phyloP scores from a whole-genome alignment of 2,329 filamentous ascomycete species.

The Westerdykella ornata region DNA sequence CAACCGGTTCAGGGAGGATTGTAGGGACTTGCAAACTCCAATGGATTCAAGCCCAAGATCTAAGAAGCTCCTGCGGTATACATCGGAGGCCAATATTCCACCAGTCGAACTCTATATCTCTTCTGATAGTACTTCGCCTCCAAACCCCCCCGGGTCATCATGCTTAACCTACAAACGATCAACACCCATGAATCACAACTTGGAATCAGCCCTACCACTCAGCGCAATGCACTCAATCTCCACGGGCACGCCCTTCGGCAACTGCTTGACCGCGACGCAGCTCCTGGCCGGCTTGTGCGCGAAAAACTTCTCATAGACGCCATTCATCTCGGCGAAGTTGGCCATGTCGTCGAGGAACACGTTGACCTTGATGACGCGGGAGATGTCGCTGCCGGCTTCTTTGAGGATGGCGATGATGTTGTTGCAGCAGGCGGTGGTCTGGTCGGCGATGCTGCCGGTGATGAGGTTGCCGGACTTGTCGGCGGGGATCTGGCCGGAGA shows the following conservation, averaged over 20 bases:
- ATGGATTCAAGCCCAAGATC: too few relatives aligned
- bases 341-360: slow-evolving; percentile 91
- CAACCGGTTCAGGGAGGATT: too few relatives aligned
- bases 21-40: too few relatives aligned
- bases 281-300: slow-evolving; percentile 76
- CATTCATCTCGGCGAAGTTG: slow-evolving; percentile 81
- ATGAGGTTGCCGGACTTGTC: slow-evolving; percentile 56
- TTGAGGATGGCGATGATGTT: slow-evolving; percentile 80
- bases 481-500: slow-evolving; percentile 71
- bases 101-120: too few relatives aligned
- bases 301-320: slow-evolving; percentile 77
- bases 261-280: slow-evolving; percentile 82
- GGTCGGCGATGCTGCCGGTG: slow-evolving; percentile 59
- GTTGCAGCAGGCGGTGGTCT: slow-evolving; percentile 64
- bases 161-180: slow-evolving; percentile 9
- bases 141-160: too few relatives aligned
- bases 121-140: too few relatives aligned
- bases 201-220: slow-evolving; percentile 26
- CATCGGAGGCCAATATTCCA: too few relatives aligned
- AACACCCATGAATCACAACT: slow-evolving; percentile 12
- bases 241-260: slow-evolving; percentile 78
- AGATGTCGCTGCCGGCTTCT: slow-evolving; percentile 70
- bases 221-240: slow-evolving; percentile 86
- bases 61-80: too few relatives aligned
- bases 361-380: slow-evolving; percentile 71